A percentile compares a stretch with the other conserved stretches of the same genome.
Evolutionary conservation across 768 basidiomycete species (phyloP).

Genomic region (Coprinopsis strossmayeri): DNA sequence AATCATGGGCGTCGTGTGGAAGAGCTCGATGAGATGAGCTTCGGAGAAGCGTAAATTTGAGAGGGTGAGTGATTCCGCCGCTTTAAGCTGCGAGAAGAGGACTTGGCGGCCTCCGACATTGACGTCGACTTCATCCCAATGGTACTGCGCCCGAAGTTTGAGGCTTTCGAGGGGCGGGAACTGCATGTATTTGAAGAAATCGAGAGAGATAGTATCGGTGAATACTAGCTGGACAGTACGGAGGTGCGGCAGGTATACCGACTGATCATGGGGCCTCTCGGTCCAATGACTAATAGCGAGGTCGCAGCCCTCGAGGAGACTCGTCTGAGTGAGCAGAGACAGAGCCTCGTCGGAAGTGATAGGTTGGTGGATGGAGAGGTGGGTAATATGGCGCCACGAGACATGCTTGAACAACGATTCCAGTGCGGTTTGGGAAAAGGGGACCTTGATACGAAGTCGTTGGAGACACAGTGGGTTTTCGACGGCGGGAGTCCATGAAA

Average conservation of each 20-base stretch:
- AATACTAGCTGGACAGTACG: neutral
- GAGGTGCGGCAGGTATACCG: neutral
- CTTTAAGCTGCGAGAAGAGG: neutral
- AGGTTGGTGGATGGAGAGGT: neutral
- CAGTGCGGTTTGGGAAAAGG: no score
- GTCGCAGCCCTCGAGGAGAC: neutral
- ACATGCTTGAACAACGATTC: neutral
- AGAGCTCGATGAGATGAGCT: neutral
- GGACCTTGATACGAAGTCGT: no score
- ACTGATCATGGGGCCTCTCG: neutral
- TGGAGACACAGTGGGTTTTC: no score
- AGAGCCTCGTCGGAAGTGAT: neutral
- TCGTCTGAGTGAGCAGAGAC: neutral
- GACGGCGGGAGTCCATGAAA: no score
- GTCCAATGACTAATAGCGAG: neutral
- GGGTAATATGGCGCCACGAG: neutral
- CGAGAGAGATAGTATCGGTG: neutral
- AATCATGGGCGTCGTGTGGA: neutral
- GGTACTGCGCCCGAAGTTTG: neutral
- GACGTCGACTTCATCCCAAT: neutral
- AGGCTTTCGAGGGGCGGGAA: neutral
- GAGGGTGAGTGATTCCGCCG: neutral
- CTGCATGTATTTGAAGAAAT: neutral
- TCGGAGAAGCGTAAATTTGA: neutral
- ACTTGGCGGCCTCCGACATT: neutral